phyloP scores from a whole-genome alignment of 1,284 basidiomycete genomes.

The Rhodotorula sp. region DNA sequence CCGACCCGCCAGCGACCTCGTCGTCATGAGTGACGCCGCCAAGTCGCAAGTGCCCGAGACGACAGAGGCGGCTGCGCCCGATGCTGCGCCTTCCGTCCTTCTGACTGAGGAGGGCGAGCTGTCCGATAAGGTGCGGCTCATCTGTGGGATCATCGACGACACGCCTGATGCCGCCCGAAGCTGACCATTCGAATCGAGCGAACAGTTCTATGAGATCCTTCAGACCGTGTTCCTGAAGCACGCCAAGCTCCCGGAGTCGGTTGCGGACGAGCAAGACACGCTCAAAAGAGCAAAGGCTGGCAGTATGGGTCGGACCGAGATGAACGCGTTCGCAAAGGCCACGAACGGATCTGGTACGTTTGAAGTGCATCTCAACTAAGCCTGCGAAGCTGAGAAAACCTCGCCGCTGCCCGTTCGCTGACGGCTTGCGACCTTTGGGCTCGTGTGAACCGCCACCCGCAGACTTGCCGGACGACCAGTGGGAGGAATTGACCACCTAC shows the following conservation, averaged over 20 bases:
- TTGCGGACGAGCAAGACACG: slow-evolving; percentile 1
- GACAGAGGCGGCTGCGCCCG: not conserved
- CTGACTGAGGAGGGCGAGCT: slow-evolving; percentile 12
- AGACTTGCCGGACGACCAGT: slow-evolving; percentile 26
- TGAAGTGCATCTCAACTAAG: not conserved
- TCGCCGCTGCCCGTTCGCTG: no score
- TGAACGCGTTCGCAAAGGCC: slow-evolving; percentile 27
- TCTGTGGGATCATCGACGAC: not conserved
- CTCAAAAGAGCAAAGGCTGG: not conserved
- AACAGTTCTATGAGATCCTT: slow-evolving; percentile 11
- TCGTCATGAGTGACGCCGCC: not conserved
- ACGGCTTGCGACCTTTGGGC: no score
- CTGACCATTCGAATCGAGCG: no score
- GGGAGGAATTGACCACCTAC: slow-evolving; percentile 26
- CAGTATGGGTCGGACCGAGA: slow-evolving; percentile 8
- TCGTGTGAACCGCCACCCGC: not conserved
- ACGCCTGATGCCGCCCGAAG: not conserved
- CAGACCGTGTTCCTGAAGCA: not conserved
- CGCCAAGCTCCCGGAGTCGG: not conserved
- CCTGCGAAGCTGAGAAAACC: no score
- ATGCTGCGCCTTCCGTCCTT: not conserved
- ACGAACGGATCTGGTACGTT: slow-evolving; percentile 29
- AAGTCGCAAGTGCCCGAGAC: not conserved
- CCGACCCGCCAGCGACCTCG: no score
- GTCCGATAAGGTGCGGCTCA: slow-evolving; percentile 6